These are phyloP conservation scores for Plantago lanceolata DNA, from an alignment of 305 asterid genomes.

Conservation along the genomic window DNA sequence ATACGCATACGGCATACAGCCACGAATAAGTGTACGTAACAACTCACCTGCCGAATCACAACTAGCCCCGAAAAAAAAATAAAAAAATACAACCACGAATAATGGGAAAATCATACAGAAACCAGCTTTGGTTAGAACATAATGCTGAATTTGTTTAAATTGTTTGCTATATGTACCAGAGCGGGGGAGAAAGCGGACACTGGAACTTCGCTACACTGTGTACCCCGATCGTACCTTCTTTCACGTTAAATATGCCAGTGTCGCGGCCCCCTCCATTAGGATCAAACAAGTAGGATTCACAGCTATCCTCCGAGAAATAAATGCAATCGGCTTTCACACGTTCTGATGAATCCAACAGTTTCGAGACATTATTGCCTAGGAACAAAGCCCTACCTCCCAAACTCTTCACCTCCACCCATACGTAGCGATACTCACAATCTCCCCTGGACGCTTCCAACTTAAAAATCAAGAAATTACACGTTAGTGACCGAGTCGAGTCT, in stretches of 20 bases:
- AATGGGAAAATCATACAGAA: no score
- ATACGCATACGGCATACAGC: no score
- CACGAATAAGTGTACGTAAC: no score
- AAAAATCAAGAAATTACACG: background rate
- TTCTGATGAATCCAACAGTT: background rate
- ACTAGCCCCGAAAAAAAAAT: no score
- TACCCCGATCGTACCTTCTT: background rate
- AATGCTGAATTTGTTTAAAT: background rate
- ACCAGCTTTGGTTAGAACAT: constrained; percentile 1
- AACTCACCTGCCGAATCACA: no score
- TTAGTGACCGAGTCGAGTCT: background rate
- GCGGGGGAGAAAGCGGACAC: background rate
- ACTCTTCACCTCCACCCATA: background rate
- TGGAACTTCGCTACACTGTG: background rate
- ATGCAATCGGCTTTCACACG: constrained; percentile 2
- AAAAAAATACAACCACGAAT: no score
- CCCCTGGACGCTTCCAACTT: background rate
- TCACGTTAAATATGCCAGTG: background rate
- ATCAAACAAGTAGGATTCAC: background rate
- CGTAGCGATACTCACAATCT: background rate
- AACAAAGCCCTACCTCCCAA: constrained; percentile 3
- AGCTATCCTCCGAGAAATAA: constrained; percentile 9
- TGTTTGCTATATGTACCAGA: background rate
- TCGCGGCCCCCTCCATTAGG: background rate
- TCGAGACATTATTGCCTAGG: background rate